Evolutionary conservation across 805 yeast genomes (phyloP), one percentile per base, ranked within the genome.

Genomic region (Metschnikowia bowlesiae): DNA sequence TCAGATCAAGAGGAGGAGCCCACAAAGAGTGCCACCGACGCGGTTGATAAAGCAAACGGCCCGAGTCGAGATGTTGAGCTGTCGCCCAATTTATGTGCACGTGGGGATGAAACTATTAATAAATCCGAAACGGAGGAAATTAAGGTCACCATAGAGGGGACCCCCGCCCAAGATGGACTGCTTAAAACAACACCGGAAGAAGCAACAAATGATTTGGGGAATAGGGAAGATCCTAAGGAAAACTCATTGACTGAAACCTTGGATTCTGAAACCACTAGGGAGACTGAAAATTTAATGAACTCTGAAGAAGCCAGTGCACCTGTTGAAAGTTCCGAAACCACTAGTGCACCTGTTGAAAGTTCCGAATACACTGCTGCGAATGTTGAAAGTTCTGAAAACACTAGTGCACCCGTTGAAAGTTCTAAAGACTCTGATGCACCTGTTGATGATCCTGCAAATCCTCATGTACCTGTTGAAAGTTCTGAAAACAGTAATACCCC

Each of bases 1-100:
- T 39, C 52, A 14, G 54, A 47, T 2, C 46, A 35, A 13, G 45
- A 47, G 10, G 53, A 45, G 4, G 53, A 37, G 34, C 6, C 28
- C 11, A 39, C 34, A 29, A 28, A 14, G 14, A 16, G 16, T 28
- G 32, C 31, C 18, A n/a, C 41, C 14, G 31, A 26, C n/a, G 22
- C 29, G n/a, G 45, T 13, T 8, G 31, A 42, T 22, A 22, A 33
- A 32, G 11, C 28, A n/a, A 33, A 22, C 30, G 22, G 22, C 4
- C 26, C 8, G 6, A 42, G 11, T 7, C 29, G 6, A 39, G n/a
- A 3, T 39, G 43, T n/a, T 10, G 41, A 26, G 13, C 11, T 28
- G 41, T 16, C 11, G 8, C n/a, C 32, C 1, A 18, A 13, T 6
- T 9, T 7, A 38, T 22, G 14, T 22, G 40, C 29, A 22, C 10